A percentile compares a stretch with the other conserved stretches of the same genome.
Evolutionary conservation across 257 asterid genomes (phyloP).

Genomic region (Solanum chilense): DNA sequence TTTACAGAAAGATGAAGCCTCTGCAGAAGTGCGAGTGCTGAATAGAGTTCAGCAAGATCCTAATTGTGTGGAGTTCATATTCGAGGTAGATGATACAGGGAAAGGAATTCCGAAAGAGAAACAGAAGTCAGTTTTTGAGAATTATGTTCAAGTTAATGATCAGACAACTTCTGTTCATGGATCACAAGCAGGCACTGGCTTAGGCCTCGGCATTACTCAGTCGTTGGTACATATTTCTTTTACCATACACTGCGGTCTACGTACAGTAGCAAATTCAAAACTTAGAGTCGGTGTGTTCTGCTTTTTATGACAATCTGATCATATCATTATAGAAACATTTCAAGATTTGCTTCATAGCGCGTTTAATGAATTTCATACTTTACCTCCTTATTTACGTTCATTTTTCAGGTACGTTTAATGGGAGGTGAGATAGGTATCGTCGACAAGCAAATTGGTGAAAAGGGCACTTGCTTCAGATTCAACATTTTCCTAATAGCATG

Average conservation of each 20-base stretch:
- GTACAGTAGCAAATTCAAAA: neutral
- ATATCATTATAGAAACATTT: neutral
- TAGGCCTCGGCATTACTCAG: slow-evolving; percentile 78
- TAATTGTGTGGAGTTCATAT: slow-evolving; percentile 36
- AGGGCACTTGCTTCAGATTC: slow-evolving; percentile 53
- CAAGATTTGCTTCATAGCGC: neutral
- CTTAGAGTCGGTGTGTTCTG: neutral
- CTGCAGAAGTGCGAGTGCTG: slow-evolving; percentile 6
- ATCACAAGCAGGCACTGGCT: slow-evolving; percentile 58
- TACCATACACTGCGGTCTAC: neutral
- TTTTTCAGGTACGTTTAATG: slow-evolving; percentile 50
- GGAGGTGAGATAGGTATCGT: slow-evolving; percentile 64
- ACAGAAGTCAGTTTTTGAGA: slow-evolving; percentile 52
- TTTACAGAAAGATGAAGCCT: slow-evolving; percentile 3
- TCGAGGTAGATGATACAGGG: slow-evolving; percentile 63
- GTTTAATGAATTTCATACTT: neutral
- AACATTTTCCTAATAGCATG: slow-evolving; percentile 14
- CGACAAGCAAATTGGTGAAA: slow-evolving; percentile 46
- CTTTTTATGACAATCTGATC: neutral
- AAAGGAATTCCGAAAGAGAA: slow-evolving; percentile 22
- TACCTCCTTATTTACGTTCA: neutral
- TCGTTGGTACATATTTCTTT: slow-evolving; percentile 38
- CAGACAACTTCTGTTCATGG: neutral
- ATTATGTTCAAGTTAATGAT: slow-evolving; percentile 71
- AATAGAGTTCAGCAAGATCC: slow-evolving; percentile 23